A percentile compares a stretch with the other conserved stretches of the same genome.
phyloP scores from a whole-genome alignment of 2,329 filamentous ascomycete genomes.

The Boeremia exigua region DNA sequence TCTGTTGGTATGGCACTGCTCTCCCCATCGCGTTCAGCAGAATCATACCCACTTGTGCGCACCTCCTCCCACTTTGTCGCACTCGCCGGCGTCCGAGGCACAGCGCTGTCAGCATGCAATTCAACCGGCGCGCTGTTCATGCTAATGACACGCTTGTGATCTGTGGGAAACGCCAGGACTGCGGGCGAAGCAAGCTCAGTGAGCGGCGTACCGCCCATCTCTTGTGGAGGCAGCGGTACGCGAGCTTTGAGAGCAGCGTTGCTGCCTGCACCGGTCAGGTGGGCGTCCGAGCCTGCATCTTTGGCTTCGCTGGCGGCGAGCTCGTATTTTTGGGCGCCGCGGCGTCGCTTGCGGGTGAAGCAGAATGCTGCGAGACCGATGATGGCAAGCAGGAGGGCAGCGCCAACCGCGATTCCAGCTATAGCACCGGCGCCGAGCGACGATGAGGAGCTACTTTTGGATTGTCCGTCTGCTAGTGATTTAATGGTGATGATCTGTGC shows the following conservation, averaged over 20 bases:
- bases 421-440: constrained; percentile 38
- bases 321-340: constrained; percentile 24
- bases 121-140: constrained; percentile 35
- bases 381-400: constrained; percentile 24
- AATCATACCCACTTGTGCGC: constrained; percentile 12
- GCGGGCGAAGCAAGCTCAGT: constrained; percentile 31
- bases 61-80: constrained; percentile 36
- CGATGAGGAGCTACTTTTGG: constrained; percentile 2
- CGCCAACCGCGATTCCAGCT: constrained; percentile 41
- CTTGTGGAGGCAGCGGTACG: constrained; percentile 19
- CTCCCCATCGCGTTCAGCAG: constrained; percentile 26
- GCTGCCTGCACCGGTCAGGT: constrained; percentile 1
- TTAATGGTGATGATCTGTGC: constrained; percentile 38
- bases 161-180: constrained; percentile 16
- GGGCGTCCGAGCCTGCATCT: constrained; percentile 21
- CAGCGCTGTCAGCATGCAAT: constrained; percentile 24
- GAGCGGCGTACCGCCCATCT: constrained; percentile 34
- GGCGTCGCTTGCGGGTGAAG: constrained; percentile 29
- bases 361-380: constrained; percentile 29
- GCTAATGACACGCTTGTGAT: constrained; percentile 29
- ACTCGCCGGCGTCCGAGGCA: constrained; percentile 9
- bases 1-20: constrained; percentile 21
- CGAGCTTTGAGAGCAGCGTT: constrained; percentile 22
- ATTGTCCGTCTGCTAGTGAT: constrained; percentile 9
- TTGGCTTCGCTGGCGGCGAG: constrained; percentile 29